A percentile compares a stretch with the other conserved stretches of the same genome.
Conservation (phyloP, 2,329 filamentous ascomycete genomes). For the Cadophora malorum region DNA sequence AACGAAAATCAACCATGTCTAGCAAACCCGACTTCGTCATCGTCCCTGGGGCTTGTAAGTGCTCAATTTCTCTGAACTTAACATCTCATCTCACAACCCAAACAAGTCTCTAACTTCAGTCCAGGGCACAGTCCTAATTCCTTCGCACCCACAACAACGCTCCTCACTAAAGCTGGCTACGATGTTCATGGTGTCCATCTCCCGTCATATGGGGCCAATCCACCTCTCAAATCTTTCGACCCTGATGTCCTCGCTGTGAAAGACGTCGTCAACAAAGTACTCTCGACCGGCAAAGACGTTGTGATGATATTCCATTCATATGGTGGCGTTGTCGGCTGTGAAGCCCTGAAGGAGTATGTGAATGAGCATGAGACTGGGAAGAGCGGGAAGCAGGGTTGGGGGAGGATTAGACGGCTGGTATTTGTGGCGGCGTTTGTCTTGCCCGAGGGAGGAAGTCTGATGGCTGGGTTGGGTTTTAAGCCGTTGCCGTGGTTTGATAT, state of each 20-base stretch:
- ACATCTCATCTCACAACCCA: neutral
- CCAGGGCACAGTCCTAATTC: slow-evolving; percentile 26
- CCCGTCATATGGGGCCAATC: slow-evolving; percentile 31
- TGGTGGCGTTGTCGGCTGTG: slow-evolving; percentile 46
- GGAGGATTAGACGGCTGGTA: slow-evolving; percentile 43
- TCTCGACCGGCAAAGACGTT: slow-evolving; percentile 48
- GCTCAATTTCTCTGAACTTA: neutral
- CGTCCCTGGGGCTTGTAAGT: slow-evolving; percentile 40
- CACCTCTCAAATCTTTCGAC: slow-evolving; percentile 35
- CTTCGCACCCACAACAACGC: slow-evolving; percentile 33
- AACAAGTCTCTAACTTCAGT: neutral
- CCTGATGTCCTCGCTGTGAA: slow-evolving; percentile 49
- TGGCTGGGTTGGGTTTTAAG: slow-evolving; percentile 24
- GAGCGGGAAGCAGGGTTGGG: slow-evolving; percentile 44
- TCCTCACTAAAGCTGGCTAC: slow-evolving; percentile 36
- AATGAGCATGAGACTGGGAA: slow-evolving; percentile 41
- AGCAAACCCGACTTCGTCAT: slow-evolving; percentile 39
- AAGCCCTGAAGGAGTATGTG: slow-evolving; percentile 45
- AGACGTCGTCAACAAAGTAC: slow-evolving; percentile 45
- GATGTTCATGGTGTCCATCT: slow-evolving; percentile 31
- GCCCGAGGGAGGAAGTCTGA: slow-evolving; percentile 32
- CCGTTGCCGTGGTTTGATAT: slow-evolving; percentile 32
- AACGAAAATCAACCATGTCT: slow-evolving; percentile 19
- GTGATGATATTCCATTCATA: slow-evolving; percentile 51
- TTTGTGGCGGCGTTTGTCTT: slow-evolving; percentile 33